Evolutionary conservation across 2,329 filamentous ascomycete species (phyloP).

Genomic region (Talaromyces sp.): DNA sequence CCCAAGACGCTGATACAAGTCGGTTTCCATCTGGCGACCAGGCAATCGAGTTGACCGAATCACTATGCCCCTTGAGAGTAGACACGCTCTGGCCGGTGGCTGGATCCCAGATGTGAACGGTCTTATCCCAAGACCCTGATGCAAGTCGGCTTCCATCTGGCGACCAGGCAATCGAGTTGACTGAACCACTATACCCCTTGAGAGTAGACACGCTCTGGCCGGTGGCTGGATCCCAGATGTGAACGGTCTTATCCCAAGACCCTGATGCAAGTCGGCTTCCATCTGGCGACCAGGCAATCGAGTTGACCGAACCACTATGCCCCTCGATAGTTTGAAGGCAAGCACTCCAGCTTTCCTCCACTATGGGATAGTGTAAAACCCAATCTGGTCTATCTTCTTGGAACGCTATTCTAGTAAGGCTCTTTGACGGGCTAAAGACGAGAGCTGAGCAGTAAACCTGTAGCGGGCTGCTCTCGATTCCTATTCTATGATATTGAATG

Average conservation of each 20-base stretch:
- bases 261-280: slow-evolving; percentile 9
- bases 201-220: no score
- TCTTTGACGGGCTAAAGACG: slow-evolving; percentile 29
- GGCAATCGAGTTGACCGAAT: slow-evolving; percentile 1
- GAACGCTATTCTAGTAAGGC: slow-evolving; percentile 1
- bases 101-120: slow-evolving; percentile 4
- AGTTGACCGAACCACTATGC: neutral
- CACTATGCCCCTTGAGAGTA: slow-evolving; percentile 13
- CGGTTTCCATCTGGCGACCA: slow-evolving; percentile 12
- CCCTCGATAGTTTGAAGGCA: slow-evolving; percentile 2
- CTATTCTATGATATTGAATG: slow-evolving; percentile 25
- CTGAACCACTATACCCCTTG: neutral
- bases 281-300: slow-evolving; percentile 8
- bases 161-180: slow-evolving; percentile 5
- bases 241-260: neutral
- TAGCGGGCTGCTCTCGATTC: slow-evolving; percentile 26
- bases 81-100: no score
- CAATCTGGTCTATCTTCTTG: slow-evolving; percentile 3
- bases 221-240: slow-evolving; percentile 6
- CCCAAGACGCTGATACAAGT: slow-evolving; percentile 3
- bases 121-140: slow-evolving; percentile 2
- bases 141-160: slow-evolving; percentile 1
- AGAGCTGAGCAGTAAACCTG: slow-evolving; percentile 34
- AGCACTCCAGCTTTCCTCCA: slow-evolving; percentile 5
- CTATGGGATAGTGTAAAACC: slow-evolving; percentile 6